Percentiles rank a stretch among this genome's conserved stretches.
phyloP scores from a whole-genome alignment of 2,329 filamentous ascomycete species.

The Simplicillium sp. region DNA sequence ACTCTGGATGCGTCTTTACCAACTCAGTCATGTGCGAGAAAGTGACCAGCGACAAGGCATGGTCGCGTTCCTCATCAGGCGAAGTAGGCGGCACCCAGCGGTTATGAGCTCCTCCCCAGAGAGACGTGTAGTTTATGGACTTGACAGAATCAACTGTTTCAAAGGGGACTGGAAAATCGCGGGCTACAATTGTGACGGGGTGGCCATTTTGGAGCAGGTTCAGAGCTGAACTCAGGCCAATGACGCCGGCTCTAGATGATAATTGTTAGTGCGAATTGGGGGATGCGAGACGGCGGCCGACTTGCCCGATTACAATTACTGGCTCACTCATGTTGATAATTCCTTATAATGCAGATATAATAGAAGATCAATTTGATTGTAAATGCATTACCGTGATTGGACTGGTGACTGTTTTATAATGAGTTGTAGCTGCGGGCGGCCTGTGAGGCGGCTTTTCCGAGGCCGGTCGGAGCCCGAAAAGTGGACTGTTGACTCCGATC shows the following conservation, averaged over 20 bases:
- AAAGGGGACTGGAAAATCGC: not conserved
- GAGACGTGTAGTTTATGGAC: conserved; percentile 3
- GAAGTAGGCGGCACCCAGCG: conserved; percentile 2
- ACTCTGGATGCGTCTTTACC: not conserved
- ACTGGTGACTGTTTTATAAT: too few relatives aligned
- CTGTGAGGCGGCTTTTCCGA: too few relatives aligned
- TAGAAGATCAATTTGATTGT: too few relatives aligned
- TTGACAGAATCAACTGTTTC: conserved; percentile 2
- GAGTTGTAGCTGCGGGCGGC: too few relatives aligned
- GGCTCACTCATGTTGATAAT: too few relatives aligned
- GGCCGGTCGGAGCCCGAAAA: too few relatives aligned
- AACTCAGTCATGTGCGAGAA: not conserved
- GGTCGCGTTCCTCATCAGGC: conserved; percentile 1
- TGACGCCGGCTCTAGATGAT: conserved; percentile 4
- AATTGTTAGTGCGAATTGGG: too few relatives aligned
- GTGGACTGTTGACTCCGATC: too few relatives aligned
- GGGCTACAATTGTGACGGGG: not conserved
- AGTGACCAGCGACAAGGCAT: not conserved
- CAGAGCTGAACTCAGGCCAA: conserved; percentile 3
- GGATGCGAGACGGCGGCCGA: too few relatives aligned
- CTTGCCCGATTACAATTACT: too few relatives aligned
- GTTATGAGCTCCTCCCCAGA: conserved; percentile 2
- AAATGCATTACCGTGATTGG: too few relatives aligned
- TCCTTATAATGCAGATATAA: too few relatives aligned
- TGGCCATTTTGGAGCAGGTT: not conserved